Conservation (phyloP, 176 grass and related monocot species). For the Triticum dicoccoides region DNA sequence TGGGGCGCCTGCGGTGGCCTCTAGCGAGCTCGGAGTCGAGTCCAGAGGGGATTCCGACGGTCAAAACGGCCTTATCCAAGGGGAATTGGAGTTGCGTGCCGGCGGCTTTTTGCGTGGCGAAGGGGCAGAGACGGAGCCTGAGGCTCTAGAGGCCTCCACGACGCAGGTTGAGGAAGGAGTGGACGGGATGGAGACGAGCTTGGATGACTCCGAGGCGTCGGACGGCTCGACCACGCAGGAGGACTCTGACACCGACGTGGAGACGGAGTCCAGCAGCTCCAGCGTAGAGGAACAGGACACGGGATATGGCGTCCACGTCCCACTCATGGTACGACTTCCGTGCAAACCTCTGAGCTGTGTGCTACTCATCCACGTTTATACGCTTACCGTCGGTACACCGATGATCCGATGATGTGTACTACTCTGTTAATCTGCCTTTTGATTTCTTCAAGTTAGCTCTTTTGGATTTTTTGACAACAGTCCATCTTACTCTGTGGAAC, state of each 20-base stretch:
- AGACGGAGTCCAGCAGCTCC: constrained; percentile 64
- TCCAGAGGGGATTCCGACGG: constrained; percentile 7
- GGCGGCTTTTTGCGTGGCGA: constrained; percentile 11
- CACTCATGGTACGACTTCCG: constrained; percentile 46
- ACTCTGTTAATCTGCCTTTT: no score
- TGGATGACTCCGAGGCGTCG: constrained; percentile 55
- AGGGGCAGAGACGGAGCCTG: neutral
- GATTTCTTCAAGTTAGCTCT: no score
- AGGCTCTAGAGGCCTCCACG: constrained; percentile 35
- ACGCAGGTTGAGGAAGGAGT: constrained; percentile 8
- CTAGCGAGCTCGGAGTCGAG: neutral
- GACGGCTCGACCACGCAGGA: constrained; percentile 58
- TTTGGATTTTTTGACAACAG: no score
- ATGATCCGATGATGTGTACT: neutral
- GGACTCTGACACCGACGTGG: constrained; percentile 52
- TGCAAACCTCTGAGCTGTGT: neutral
- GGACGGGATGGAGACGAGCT: constrained; percentile 44
- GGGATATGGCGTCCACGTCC: constrained; percentile 31
- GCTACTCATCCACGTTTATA: neutral
- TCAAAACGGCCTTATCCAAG: neutral
- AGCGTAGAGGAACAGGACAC: constrained; percentile 56
- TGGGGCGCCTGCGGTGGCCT: neutral
- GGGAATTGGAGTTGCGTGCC: constrained; percentile 5
- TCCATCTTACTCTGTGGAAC: neutral
- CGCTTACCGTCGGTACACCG: neutral